phyloP scores from a whole-genome alignment of 257 asterid species.

The Euphrasia confusa region DNA sequence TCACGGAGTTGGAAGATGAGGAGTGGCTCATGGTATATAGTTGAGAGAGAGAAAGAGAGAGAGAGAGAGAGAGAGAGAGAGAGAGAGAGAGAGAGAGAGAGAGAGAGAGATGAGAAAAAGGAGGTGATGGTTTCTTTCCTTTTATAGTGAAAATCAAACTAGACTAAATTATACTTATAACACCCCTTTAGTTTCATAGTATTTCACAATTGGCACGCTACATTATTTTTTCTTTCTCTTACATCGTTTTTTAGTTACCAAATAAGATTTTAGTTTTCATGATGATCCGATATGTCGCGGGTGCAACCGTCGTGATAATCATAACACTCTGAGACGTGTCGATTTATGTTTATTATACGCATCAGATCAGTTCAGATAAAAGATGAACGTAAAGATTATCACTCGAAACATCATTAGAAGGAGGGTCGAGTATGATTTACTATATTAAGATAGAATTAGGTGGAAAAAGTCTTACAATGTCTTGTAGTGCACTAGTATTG shows the following conservation, averaged over 20 bases:
- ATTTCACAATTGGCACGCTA: background rate
- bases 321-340: too few relatives aligned
- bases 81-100: background rate
- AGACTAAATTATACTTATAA: background rate
- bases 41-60: background rate
- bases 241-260: background rate
- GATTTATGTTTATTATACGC: too few relatives aligned
- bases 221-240: background rate
- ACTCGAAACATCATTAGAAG: too few relatives aligned
- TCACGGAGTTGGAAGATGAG: conserved; percentile 41
- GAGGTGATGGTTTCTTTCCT: background rate
- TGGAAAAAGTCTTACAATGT: background rate
- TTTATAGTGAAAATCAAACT: background rate
- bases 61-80: too few relatives aligned
- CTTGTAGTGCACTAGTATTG: background rate
- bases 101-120: background rate
- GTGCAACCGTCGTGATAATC: too few relatives aligned
- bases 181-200: background rate
- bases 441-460: background rate
- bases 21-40: conserved; percentile 22
- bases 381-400: too few relatives aligned
- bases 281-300: too few relatives aligned
- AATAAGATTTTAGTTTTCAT: too few relatives aligned
- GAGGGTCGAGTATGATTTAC: background rate
- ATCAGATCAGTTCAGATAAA: too few relatives aligned